Conservation (phyloP, 2,329 filamentous ascomycete species). For the Hortaea werneckii region DNA sequence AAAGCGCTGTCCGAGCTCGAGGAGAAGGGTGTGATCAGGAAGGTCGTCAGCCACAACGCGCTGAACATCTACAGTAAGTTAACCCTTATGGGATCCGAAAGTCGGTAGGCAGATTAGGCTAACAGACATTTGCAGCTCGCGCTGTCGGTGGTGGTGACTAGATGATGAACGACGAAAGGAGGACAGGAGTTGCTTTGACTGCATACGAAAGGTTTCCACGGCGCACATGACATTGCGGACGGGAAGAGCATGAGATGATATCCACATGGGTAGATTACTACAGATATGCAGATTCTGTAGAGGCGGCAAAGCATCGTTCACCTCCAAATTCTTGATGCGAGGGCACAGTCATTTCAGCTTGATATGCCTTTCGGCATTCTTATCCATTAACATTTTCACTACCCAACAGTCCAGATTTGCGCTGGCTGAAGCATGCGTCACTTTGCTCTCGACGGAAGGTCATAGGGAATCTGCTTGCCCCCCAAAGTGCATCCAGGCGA, state of each 20-base stretch:
- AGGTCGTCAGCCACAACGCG: conserved; percentile 91
- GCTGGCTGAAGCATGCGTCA: too few species aligned
- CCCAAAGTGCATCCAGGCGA: too few species aligned
- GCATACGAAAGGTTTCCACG: not conserved
- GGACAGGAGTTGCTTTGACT: not conserved
- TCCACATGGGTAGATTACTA: not conserved
- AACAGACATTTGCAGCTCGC: not conserved
- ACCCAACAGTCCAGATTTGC: too few species aligned
- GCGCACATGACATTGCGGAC: not conserved
- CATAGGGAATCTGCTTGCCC: too few species aligned
- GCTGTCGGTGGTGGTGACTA: conserved; percentile 7
- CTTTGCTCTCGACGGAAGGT: too few species aligned
- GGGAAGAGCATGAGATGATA: not conserved
- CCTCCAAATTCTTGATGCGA: not conserved
- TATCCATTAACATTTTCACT: too few species aligned
- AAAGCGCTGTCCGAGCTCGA: conserved; percentile 84
- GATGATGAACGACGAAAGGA: not conserved
- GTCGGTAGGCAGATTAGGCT: not conserved
- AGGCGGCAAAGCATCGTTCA: not conserved
- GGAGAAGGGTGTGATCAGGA: conserved; percentile 98
- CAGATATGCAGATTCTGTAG: conserved; percentile 1
- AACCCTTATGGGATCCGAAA: not conserved
- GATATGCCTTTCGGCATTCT: too few species aligned
- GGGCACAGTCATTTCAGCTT: too few species aligned
- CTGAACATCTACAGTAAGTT: conserved; percentile 80